Evolutionary conservation across 139 green algal species (phyloP).

Genomic region (Deuterostichococcus epilithicus): DNA sequence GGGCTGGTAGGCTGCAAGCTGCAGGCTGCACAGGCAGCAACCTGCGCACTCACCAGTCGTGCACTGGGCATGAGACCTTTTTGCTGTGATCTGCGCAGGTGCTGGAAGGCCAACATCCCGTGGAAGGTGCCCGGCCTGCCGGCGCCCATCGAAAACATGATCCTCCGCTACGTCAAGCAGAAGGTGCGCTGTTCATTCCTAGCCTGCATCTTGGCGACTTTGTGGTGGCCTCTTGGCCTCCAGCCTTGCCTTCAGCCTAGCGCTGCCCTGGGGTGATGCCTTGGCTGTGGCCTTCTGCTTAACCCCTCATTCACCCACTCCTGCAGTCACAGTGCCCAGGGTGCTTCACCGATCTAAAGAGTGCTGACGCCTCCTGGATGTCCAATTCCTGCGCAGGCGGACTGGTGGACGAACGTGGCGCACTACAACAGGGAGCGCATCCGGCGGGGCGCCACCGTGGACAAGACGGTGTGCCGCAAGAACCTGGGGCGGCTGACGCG

Average conservation of each 20-base stretch:
- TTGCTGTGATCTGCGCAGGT: no score
- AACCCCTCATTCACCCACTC: no score
- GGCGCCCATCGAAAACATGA: constrained; percentile 99
- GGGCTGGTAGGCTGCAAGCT: background rate
- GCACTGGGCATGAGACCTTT: background rate
- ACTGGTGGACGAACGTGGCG: constrained; percentile 99
- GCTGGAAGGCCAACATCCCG: constrained; percentile 94
- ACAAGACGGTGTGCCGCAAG: constrained; percentile 99
- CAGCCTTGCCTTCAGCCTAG: no score
- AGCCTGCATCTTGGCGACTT: no score
- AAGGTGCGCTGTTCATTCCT: constrained; percentile 55
- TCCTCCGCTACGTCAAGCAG: constrained; percentile 98
- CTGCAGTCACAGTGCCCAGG: no score
- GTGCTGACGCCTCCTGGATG: no score
- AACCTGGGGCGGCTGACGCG: constrained; percentile 98
- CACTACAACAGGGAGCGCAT: constrained; percentile 99
- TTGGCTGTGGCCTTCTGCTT: no score
- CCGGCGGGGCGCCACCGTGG: constrained; percentile 93
- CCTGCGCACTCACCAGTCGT: background rate
- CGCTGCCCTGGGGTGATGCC: no score
- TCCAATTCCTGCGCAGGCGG: constrained; percentile 58
- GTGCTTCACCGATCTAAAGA: no score
- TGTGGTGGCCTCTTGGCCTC: no score
- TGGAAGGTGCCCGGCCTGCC: constrained; percentile 92
- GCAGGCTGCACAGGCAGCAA: background rate